These are phyloP conservation scores for Baudoinia panamericana DNA, from an alignment of 495 filamentous ascomycete genomes.

Conservation along the genomic window DNA sequence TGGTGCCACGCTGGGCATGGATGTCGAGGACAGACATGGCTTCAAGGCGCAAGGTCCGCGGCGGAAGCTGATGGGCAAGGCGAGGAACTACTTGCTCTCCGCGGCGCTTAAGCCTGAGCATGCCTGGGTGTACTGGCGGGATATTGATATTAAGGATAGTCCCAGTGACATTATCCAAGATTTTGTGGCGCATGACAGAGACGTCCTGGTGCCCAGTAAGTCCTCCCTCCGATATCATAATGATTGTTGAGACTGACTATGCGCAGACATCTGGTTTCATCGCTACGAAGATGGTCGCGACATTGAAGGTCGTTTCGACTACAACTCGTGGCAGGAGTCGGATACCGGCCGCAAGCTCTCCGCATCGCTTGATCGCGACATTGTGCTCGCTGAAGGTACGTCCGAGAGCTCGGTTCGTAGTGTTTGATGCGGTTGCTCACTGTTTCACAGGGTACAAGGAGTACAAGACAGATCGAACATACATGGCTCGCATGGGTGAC, in stretches of 20 bases:
- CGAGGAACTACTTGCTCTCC: conserved; percentile 81
- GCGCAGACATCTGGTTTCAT: conserved; percentile 92
- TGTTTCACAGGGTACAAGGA: conserved; percentile 69
- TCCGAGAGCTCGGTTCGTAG: neutral
- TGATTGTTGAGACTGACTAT: too few relatives aligned
- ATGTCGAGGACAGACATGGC: conserved; percentile 67
- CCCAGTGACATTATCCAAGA: conserved; percentile 82
- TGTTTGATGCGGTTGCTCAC: too few relatives aligned
- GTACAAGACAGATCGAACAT: conserved; percentile 73
- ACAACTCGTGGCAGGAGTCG: conserved; percentile 98
- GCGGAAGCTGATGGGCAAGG: conserved; percentile 76
- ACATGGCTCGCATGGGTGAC: conserved; percentile 80
- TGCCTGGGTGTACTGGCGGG: conserved; percentile 98
- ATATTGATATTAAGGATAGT: conserved; percentile 90
- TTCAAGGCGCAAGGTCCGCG: conserved; percentile 83
- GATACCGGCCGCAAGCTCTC: conserved; percentile 64
- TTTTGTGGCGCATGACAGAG: conserved; percentile 82
- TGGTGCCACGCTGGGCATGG: conserved; percentile 52
- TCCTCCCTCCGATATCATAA: neutral
- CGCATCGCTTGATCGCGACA: conserved; percentile 57
- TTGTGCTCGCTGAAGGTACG: conserved; percentile 72
- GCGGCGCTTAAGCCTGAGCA: conserved; percentile 81
- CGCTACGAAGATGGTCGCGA: conserved; percentile 61
- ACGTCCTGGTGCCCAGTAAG: conserved; percentile 92
- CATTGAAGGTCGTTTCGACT: conserved; percentile 95